Evolutionary conservation across 192 early-diverging fungal species (phyloP), one percentile per base, ranked within the genome.

Genomic region (Rhizophagus prolifer): DNA sequence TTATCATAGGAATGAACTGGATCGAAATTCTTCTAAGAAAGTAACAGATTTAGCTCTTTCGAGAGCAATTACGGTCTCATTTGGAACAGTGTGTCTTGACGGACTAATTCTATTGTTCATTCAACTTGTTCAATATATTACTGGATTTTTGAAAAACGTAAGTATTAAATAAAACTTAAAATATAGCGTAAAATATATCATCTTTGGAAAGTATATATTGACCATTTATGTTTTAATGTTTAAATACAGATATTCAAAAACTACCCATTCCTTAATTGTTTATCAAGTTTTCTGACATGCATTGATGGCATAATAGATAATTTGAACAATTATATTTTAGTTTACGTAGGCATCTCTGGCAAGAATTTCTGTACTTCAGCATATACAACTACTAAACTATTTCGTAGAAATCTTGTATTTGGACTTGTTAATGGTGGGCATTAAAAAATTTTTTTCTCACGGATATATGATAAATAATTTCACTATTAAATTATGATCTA

Each of bases 341-440:
- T 93, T 41, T 86, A 90, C 73, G 85, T 86, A 36, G 91, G 92
- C 0, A 88, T 95, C 62, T 90, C 90, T 31, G 91, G 92, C 23
- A 85, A 90, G 64, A 84, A 84, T n/a, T 85, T 93, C 54, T 85
- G 82, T 60, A 68, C 79, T 14, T 87, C 93, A 1, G 87, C 88
- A 23, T 78, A 81, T 28, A 80, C 72, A 8, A 90, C 87, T 14
- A 91, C 92, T 59, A 89, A 90, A 70, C 84, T 94, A 36, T 94
- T 95, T 79, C 84, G 91, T 36, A 78, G 94, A 13, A 95, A 95
- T 70, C 79, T 94, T n/a, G 69, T 94, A 4, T 81, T 88, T 71
- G 92, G 91, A 2, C 76, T 93, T 13, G 75, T 89, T 2, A 88
- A 89, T n/a, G 79, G 85, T 72, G 81, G 59, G 25, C 9, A 58